These are phyloP conservation scores for Kwoniella bestiolae DNA, from an alignment of 768 basidiomycete species.

Conservation along the genomic window DNA sequence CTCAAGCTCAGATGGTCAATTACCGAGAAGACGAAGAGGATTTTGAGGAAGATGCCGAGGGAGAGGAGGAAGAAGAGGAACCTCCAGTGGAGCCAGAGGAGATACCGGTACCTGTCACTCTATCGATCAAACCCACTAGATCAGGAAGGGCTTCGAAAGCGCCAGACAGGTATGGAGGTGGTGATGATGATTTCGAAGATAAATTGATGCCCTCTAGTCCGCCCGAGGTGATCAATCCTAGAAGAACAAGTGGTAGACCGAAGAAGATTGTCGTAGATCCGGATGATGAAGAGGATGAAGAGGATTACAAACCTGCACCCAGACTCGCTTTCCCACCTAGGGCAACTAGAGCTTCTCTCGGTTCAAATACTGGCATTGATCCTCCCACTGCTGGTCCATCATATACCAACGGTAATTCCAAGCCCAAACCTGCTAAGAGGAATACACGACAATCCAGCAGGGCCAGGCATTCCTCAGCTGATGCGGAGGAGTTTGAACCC, in stretches of 20 bases:
- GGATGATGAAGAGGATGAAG: slow-evolving; percentile 24
- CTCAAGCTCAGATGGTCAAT: slow-evolving; percentile 9
- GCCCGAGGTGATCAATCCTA: neutral
- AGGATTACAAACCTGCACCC: slow-evolving; percentile 16
- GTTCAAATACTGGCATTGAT: slow-evolving; percentile 8
- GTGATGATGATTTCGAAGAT: slow-evolving; percentile 29
- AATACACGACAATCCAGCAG: slow-evolving; percentile 5
- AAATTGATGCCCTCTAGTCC: slow-evolving; percentile 25
- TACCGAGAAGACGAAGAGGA: slow-evolving; percentile 24
- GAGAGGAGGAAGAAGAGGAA: slow-evolving; percentile 32
- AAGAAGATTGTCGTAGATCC: slow-evolving; percentile 7
- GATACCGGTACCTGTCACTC: neutral
- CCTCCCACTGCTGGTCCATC: slow-evolving; percentile 11
- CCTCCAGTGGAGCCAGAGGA: too few species aligned
- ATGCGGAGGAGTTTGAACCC: slow-evolving; percentile 41
- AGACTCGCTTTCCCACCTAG: slow-evolving; percentile 41
- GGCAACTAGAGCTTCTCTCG: slow-evolving; percentile 16
- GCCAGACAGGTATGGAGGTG: slow-evolving; percentile 10
- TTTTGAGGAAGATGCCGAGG: slow-evolving; percentile 20
- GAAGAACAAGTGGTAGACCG: neutral
- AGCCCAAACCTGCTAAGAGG: slow-evolving; percentile 8
- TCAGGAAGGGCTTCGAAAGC: slow-evolving; percentile 10
- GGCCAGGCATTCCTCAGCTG: slow-evolving; percentile 38
- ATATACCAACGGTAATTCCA: slow-evolving; percentile 18
- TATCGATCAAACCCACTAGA: neutral